phyloP scores from a whole-genome alignment of 2,329 filamentous ascomycete species.

The Fusarium luffae region DNA sequence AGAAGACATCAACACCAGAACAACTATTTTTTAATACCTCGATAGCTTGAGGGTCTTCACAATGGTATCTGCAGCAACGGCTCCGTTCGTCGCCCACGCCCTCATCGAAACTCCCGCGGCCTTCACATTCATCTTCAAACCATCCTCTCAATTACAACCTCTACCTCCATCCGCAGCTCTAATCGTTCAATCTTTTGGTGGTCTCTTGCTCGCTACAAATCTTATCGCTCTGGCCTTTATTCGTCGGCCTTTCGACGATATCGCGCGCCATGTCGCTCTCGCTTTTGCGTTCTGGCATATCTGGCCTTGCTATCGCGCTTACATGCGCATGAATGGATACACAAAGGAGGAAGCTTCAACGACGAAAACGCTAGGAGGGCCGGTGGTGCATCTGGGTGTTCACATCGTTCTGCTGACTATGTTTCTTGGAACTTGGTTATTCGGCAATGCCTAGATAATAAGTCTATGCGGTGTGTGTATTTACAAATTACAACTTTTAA shows the following conservation, averaged over 20 bases:
- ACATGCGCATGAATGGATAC: slow-evolving; percentile 47
- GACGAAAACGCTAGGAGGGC: slow-evolving; percentile 56
- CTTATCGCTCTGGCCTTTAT: slow-evolving; percentile 56
- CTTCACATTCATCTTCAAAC: slow-evolving; percentile 58
- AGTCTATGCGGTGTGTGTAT: slow-evolving; percentile 10
- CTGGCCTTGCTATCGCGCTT: slow-evolving; percentile 60
- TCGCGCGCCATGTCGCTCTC: slow-evolving; percentile 50
- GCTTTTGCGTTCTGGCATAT: slow-evolving; percentile 61
- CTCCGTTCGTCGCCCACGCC: slow-evolving; percentile 54
- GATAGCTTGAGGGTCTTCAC: neutral
- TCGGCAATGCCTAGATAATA: slow-evolving; percentile 22
- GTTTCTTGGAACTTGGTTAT: slow-evolving; percentile 46
- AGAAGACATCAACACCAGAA: neutral
- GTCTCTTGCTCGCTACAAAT: slow-evolving; percentile 58
- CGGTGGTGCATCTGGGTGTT: slow-evolving; percentile 57
- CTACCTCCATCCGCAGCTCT: slow-evolving; percentile 55
- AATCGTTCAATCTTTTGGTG: slow-evolving; percentile 60
- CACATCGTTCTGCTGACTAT: slow-evolving; percentile 54
- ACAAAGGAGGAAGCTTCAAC: slow-evolving; percentile 22
- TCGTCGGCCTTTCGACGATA: slow-evolving; percentile 47
- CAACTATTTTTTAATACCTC: neutral
- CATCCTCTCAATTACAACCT: slow-evolving; percentile 56
- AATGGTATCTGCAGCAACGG: slow-evolving; percentile 18
- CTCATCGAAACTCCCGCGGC: slow-evolving; percentile 57
- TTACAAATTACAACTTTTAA: slow-evolving; percentile 26